Percentiles rank a stretch among this genome's conserved stretches.
Evolutionary conservation across 2,329 filamentous ascomycete species (phyloP).

Genomic region (Polychaeton citri): DNA sequence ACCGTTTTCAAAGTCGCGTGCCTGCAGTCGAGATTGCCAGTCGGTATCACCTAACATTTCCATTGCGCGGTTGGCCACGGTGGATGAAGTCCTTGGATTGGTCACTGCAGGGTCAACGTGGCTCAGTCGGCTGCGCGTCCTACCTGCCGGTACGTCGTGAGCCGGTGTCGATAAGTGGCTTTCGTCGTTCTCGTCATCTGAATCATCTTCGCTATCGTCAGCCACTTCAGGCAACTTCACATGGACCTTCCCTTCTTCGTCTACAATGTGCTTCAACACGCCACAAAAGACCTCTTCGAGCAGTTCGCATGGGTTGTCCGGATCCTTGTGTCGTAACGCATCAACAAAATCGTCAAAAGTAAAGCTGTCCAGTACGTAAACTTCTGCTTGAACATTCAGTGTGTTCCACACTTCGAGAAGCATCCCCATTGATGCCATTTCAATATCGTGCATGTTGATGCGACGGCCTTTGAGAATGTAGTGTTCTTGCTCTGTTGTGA

Average conservation of each 20-base stretch:
- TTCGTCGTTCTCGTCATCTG: conserved; percentile 47
- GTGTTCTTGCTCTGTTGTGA: conserved; percentile 41
- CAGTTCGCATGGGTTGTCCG: conserved; percentile 65
- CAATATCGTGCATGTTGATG: conserved; percentile 38
- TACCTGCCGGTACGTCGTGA: conserved; percentile 57
- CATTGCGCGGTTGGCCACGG: conserved; percentile 49
- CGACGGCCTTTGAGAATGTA: conserved; percentile 20
- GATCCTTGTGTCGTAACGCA: conserved; percentile 58
- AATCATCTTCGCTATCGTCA: conserved; percentile 55
- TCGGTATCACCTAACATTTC: conserved; percentile 63
- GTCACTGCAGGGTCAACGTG: conserved; percentile 53
- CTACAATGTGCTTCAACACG: conserved; percentile 74
- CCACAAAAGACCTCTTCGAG: conserved; percentile 87
- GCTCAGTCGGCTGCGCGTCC: conserved; percentile 67
- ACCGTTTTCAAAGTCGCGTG: conserved; percentile 73
- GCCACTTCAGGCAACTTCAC: conserved; percentile 65
- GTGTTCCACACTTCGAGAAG: conserved; percentile 92
- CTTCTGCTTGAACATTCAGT: conserved; percentile 92
- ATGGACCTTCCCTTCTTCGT: conserved; percentile 65
- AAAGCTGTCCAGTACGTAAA: conserved; percentile 89
- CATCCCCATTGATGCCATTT: conserved; percentile 73
- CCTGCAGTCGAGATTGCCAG: conserved; percentile 75
- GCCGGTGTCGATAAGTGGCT: conserved; percentile 42
- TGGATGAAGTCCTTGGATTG: conserved; percentile 17
- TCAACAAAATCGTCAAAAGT: conserved; percentile 95